A percentile compares a stretch with the other conserved stretches of the same genome.
Evolutionary conservation across 331 rosid species (phyloP).

Genomic region (Saraca asoca): DNA sequence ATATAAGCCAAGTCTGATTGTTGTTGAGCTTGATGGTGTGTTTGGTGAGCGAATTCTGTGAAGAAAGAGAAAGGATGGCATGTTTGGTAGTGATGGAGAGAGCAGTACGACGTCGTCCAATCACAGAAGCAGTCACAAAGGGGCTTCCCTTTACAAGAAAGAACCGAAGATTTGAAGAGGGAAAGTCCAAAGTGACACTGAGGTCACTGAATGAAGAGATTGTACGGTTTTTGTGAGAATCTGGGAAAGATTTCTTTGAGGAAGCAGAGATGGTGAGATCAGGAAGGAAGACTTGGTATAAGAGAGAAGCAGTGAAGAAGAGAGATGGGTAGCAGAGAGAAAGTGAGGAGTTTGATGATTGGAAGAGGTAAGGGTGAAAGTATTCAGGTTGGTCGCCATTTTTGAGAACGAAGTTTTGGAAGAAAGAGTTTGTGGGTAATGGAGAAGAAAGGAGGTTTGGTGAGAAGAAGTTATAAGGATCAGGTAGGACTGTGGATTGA

Average conservation of each 20-base stretch:
- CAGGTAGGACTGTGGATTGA: conserved; percentile 63
- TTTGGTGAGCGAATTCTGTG: conserved; percentile 46
- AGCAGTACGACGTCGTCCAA: conserved; percentile 29
- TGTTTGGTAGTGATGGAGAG: conserved; percentile 67
- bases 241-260: conserved; percentile 4
- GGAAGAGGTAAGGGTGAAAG: conserved; percentile 70
- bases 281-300: conserved; percentile 54
- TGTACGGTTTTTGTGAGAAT: conserved; percentile 36
- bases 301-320: conserved; percentile 37
- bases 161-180: conserved; percentile 56
- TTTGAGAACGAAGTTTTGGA: conserved; percentile 68
- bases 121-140: conserved; percentile 49
- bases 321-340: conserved; percentile 62
- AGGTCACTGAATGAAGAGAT: conserved; percentile 66
- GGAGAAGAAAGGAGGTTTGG: conserved; percentile 54
- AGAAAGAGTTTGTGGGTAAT: conserved; percentile 77
- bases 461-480: conserved; percentile 69
- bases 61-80: conserved; percentile 51
- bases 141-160: conserved; percentile 78
- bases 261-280: conserved; percentile 61
- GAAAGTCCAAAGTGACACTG: conserved; percentile 62
- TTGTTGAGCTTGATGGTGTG: conserved; percentile 56
- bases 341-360: conserved; percentile 56
- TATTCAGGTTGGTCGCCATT: conserved; percentile 77
- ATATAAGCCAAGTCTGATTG: conserved; percentile 47